phyloP scores from a whole-genome alignment of 2,329 filamentous ascomycete species.

The Nannizzia gypsea region DNA sequence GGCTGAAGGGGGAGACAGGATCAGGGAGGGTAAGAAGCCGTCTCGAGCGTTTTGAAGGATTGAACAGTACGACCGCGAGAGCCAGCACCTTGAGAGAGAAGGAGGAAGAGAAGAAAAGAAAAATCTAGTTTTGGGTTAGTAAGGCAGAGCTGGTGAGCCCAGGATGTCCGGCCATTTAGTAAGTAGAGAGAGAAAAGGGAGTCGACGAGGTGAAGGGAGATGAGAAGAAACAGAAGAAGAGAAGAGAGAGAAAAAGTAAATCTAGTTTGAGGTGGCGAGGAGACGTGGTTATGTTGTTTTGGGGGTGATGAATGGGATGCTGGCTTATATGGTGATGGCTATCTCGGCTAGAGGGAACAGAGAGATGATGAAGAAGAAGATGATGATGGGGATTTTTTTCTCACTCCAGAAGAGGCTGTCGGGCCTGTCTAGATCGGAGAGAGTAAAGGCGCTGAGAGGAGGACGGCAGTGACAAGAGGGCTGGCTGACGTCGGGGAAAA shows the following conservation, averaged over 20 bases:
- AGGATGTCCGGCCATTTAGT: conserved; percentile 1
- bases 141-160: neutral
- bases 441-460: neutral
- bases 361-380: neutral
- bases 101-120: neutral
- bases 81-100: too few species aligned
- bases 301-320: neutral
- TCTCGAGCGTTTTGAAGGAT: too few species aligned
- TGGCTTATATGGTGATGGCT: neutral
- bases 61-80: too few species aligned
- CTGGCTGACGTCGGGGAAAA: neutral
- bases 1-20: too few species aligned
- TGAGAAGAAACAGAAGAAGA: too few species aligned
- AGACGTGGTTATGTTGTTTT: neutral
- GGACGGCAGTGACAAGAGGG: neutral
- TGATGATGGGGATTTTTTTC: neutral
- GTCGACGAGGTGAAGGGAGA: neutral
- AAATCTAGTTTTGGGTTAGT: neutral
- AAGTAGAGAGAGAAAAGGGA: neutral
- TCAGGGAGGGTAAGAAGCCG: too few species aligned
- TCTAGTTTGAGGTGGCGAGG: conserved; percentile 4
- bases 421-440: neutral
- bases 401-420: too few species aligned
- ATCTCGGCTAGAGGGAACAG: neutral
- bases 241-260: neutral